Evolutionary conservation across 208 protist species (phyloP), one percentile per base, ranked within the genome.

Genomic region (Acanthamoeba triangularis): DNA sequence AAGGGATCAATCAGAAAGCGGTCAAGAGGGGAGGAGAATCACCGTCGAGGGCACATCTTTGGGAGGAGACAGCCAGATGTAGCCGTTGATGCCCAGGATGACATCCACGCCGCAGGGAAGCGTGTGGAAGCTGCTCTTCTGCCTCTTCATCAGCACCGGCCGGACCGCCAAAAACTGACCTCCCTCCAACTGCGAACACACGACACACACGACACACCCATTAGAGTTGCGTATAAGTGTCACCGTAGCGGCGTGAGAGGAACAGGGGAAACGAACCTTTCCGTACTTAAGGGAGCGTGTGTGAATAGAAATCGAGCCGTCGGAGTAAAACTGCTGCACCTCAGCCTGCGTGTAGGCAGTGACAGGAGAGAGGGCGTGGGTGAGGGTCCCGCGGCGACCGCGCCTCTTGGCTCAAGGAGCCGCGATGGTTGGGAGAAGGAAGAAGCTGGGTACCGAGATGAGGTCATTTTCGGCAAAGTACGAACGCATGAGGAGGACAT

Each of bases 401-500:
- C n/a, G n/a, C n/a, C n/a, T n/a, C n/a, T n/a, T n/a, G n/a, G n/a
- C n/a, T n/a, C n/a, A n/a, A n/a, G n/a, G n/a, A n/a, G n/a, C n/a
- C n/a, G n/a, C n/a, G n/a, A n/a, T n/a, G n/a, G n/a, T n/a, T n/a
- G n/a, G n/a, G n/a, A n/a, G n/a, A n/a, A n/a, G n/a, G n/a, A n/a
- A n/a, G n/a, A n/a, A n/a, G n/a, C n/a, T n/a, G n/a, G n/a, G n/a
- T n/a, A 96, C 96, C 20, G 76, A 95, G 49, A 97, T 97, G 1
- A 98, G 69, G 91, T 99, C 99, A 72, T 98, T 98, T 90, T 99
- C 99, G 41, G 98, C 98, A 98, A 99, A 99, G 49, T 99, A 97
- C 44, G 98, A 96, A 14, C 99, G 97, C 99, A 99, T 99, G 25
- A 98, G 97, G 2, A 99, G 96, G 96, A 99, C 98, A 97, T 99